A percentile compares a stretch with the other conserved stretches of the same genome.
phyloP scores from a whole-genome alignment of 2,329 filamentous ascomycete species.

The Cytospora mali region DNA sequence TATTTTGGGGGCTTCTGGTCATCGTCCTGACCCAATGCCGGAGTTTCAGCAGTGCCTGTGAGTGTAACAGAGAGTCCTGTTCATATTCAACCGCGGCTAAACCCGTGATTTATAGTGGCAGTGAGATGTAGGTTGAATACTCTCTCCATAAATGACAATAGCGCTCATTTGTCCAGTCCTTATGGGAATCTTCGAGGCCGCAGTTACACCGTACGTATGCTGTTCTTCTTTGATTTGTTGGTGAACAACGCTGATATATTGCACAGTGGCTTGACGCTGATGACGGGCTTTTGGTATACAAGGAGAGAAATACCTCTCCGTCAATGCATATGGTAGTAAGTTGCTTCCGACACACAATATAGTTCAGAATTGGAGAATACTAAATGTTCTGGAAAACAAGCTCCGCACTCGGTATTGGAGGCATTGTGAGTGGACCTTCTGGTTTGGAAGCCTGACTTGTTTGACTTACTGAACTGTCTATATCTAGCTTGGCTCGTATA shows the following conservation, averaged over 20 bases:
- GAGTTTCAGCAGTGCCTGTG: conserved; percentile 26
- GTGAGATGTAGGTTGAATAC: conserved; percentile 14
- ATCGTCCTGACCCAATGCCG: conserved; percentile 39
- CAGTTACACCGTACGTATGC: conserved; percentile 34
- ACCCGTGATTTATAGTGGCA: background rate
- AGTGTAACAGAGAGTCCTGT: too few species aligned
- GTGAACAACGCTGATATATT: background rate
- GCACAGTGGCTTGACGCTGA: conserved; percentile 34
- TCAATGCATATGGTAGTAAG: conserved; percentile 40
- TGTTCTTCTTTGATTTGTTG: too few species aligned
- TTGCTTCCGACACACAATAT: background rate
- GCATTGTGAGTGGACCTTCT: too few species aligned
- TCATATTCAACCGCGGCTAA: too few species aligned
- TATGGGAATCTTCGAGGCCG: conserved; percentile 40
- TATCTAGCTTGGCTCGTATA: background rate
- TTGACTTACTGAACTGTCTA: too few species aligned
- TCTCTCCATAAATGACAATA: background rate
- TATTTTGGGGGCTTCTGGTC: conserved; percentile 40
- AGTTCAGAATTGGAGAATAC: too few species aligned
- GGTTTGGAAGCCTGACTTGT: too few species aligned
- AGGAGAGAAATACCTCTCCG: conserved; percentile 40
- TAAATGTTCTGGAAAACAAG: conserved; percentile 38
- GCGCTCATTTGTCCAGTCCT: conserved; percentile 29
- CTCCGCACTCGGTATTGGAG: too few species aligned
- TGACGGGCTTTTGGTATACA: conserved; percentile 43